A percentile compares a stretch with the other conserved stretches of the same genome.
Conservation (phyloP, 2,329 filamentous ascomycete genomes). For the Pyrenochaeta sp. region DNA sequence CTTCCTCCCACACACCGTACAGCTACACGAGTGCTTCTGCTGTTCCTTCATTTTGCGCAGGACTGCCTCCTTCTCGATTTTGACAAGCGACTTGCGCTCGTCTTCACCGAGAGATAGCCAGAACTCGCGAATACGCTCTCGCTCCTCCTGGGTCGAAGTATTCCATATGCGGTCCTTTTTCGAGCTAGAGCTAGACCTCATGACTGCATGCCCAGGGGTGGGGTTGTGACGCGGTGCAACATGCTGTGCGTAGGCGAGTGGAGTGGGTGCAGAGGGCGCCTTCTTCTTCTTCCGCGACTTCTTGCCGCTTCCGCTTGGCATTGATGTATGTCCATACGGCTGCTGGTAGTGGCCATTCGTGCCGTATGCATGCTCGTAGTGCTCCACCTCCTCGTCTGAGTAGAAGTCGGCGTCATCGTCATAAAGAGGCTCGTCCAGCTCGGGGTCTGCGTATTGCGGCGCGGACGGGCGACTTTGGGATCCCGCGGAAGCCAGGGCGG, state of each 20-base stretch:
- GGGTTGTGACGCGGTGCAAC: slow-evolving; percentile 47
- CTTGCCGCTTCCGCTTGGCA: slow-evolving; percentile 35
- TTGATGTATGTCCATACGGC: slow-evolving; percentile 33
- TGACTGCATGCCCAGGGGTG: slow-evolving; percentile 54
- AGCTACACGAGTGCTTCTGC: slow-evolving; percentile 98
- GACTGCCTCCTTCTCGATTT: slow-evolving; percentile 98
- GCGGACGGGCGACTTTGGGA: slow-evolving; percentile 34
- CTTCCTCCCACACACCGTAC: slow-evolving; percentile 95
- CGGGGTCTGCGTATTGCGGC: slow-evolving; percentile 55
- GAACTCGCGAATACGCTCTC: slow-evolving; percentile 97
- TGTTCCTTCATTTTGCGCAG: slow-evolving; percentile 99
- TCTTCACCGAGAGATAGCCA: slow-evolving; percentile 95
- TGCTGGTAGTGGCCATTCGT: slow-evolving; percentile 44
- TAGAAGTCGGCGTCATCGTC: slow-evolving; percentile 50
- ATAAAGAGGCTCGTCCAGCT: slow-evolving; percentile 53
- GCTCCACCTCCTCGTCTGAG: slow-evolving; percentile 48
- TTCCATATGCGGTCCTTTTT: slow-evolving; percentile 95
- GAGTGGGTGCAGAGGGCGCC: slow-evolving; percentile 48
- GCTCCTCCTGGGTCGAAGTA: slow-evolving; percentile 90
- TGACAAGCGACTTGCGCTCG: slow-evolving; percentile 92
- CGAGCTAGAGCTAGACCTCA: slow-evolving; percentile 51
- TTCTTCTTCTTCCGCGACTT: slow-evolving; percentile 77
- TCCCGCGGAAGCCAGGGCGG: slow-evolving; percentile 16
- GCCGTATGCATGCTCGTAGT: slow-evolving; percentile 43
- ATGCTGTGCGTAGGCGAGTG: slow-evolving; percentile 41